Evolutionary conservation across 768 basidiomycete species (phyloP).

Genomic region (Dioszegia crocea): DNA sequence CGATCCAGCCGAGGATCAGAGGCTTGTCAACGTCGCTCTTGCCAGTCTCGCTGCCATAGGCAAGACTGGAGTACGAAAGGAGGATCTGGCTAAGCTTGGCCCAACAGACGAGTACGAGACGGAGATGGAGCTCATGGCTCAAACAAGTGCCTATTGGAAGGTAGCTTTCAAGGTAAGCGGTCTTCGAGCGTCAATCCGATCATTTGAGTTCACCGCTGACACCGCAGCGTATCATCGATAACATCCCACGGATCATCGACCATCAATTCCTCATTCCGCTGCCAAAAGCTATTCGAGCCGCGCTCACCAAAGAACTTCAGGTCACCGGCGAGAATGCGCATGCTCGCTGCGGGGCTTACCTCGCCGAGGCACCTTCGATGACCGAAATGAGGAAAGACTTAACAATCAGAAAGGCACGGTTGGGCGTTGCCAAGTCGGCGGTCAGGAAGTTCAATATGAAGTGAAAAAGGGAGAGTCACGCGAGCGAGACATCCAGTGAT

Average conservation of each 20-base stretch:
- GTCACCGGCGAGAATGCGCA: slow-evolving; percentile 29
- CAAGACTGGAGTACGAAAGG: neutral
- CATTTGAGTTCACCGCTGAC: neutral
- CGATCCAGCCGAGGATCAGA: neutral
- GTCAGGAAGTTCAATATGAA: slow-evolving; percentile 10
- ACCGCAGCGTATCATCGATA: slow-evolving; percentile 59
- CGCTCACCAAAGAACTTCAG: slow-evolving; percentile 51
- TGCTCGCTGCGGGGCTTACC: slow-evolving; percentile 45
- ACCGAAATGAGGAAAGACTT: slow-evolving; percentile 18
- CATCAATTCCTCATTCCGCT: slow-evolving; percentile 54
- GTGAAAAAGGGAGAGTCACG: neutral
- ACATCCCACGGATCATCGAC: slow-evolving; percentile 57
- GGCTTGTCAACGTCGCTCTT: slow-evolving; percentile 15
- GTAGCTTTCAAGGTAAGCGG: slow-evolving; percentile 56
- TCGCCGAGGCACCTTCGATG: slow-evolving; percentile 25
- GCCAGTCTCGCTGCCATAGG: slow-evolving; percentile 26
- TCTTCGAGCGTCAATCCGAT: too few species aligned
- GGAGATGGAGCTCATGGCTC: slow-evolving; percentile 58
- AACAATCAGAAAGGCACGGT: slow-evolving; percentile 1
- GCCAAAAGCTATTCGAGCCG: slow-evolving; percentile 40
- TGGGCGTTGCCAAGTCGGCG: slow-evolving; percentile 5
- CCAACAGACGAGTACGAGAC: slow-evolving; percentile 46
- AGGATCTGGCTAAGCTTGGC: slow-evolving; percentile 3
- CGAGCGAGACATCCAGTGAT: too few species aligned
- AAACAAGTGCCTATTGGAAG: slow-evolving; percentile 59